Evolutionary conservation across 2,329 filamentous ascomycete species (phyloP), one percentile per base, ranked within the genome.

Genomic region (Dactylellina leptospora): DNA sequence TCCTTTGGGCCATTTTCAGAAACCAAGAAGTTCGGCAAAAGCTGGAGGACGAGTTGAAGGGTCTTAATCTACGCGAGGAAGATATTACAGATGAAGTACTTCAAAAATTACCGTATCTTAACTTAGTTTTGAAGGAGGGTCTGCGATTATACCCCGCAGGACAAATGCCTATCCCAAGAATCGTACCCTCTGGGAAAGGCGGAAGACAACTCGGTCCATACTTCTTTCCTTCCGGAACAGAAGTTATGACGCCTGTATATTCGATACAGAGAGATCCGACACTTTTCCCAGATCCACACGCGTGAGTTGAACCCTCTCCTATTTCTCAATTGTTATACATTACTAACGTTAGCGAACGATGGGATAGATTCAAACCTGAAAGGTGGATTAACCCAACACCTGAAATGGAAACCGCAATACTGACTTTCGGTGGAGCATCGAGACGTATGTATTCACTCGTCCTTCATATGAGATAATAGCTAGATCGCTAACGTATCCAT

Each of bases 311-410:
- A 27, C 20, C 11, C 44, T n/a, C n/a, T n/a, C n/a, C n/a, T n/a
- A n/a, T n/a, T n/a, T n/a, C n/a, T n/a, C n/a, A n/a, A n/a, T n/a
- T n/a, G n/a, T n/a, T n/a, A n/a, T n/a, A n/a, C n/a, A n/a, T n/a
- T n/a, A n/a, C n/a, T n/a, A n/a, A n/a, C n/a, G n/a, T n/a, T n/a
- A n/a, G n/a, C n/a, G n/a, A n/a, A n/a, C n/a, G n/a, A n/a, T n/a
- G n/a, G n/a, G 44, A 53, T 54, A 68, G 53, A 11, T 59, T 68
- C 36, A 68, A 60, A 20, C 62, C 62, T 22, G 62, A 58, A 25
- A 68, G 62, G 18, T 68, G 62, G 62, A 6, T 47, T 4, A 66
- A 66, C 25, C 27, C 61, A 27, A 66, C 61, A 22, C 50, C 30
- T 28, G 51, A 58, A 2, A 66, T 66, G 61, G 51, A 66, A 11